Conservation (phyloP, 805 yeast species). For the Nakazawaea ishiwadae region DNA sequence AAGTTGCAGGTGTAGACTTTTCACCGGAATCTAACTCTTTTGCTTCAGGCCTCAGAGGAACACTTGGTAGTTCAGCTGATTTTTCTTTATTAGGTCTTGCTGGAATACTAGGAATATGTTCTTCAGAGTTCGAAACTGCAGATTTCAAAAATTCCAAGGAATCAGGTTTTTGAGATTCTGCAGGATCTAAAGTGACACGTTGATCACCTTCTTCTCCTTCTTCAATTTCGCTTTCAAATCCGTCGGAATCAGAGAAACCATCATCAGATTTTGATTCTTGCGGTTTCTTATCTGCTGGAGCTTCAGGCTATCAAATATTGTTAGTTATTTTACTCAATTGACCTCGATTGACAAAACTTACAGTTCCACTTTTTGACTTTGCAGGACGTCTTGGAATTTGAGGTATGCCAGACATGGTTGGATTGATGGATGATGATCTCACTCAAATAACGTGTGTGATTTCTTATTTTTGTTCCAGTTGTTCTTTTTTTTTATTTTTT, state of each 20-base stretch:
- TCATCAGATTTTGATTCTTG: not conserved
- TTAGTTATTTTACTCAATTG: not conserved
- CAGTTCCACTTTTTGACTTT: not conserved
- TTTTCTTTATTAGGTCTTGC: not conserved
- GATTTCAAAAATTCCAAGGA: slow-evolving; percentile 4
- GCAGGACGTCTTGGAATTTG: slow-evolving; percentile 1
- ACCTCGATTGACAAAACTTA: not conserved
- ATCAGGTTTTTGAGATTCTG: not conserved
- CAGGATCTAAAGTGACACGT: not conserved
- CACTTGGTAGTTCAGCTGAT: not conserved
- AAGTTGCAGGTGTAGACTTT: not conserved
- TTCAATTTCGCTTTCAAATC: not conserved
- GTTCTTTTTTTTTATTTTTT: too few relatives aligned
- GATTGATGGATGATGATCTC: too few relatives aligned
- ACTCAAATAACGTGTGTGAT: too few relatives aligned
- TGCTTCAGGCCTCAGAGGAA: not conserved
- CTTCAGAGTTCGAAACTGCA: not conserved
- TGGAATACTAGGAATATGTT: slow-evolving; percentile 5
- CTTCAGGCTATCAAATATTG: not conserved
- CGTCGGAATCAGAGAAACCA: slow-evolving; percentile 3
- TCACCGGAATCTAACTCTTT: not conserved
- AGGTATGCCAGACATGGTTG: too few relatives aligned
- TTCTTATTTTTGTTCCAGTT: too few relatives aligned
- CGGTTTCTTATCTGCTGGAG: too few relatives aligned
- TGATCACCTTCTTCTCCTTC: slow-evolving; percentile 3